These are phyloP conservation scores for Colletotrichum acutatum DNA, from an alignment of 2,329 filamentous ascomycete species.

Conservation along the genomic window DNA sequence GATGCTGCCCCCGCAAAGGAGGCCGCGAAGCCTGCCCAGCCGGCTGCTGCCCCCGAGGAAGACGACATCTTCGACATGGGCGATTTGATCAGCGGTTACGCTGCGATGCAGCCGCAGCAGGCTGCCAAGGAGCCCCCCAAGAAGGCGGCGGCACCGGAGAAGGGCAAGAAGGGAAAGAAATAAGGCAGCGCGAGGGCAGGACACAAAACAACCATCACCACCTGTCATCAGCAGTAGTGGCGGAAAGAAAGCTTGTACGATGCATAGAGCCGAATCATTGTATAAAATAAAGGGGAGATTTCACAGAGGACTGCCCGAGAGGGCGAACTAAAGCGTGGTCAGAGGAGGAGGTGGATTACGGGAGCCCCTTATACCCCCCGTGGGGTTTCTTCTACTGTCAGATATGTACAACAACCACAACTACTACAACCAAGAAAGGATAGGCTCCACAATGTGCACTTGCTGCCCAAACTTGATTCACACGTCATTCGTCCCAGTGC, in stretches of 20 bases:
- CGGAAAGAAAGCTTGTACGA: constrained; percentile 23
- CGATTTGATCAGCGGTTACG: constrained; percentile 65
- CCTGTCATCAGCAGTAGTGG: not conserved
- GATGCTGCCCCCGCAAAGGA: constrained; percentile 38
- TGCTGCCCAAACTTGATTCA: constrained; percentile 12
- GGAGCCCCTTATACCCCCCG: constrained; percentile 15
- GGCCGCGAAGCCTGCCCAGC: constrained; percentile 40
- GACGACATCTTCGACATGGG: constrained; percentile 48
- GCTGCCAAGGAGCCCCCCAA: constrained; percentile 47
- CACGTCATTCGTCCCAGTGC: not conserved
- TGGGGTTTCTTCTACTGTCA: constrained; percentile 35
- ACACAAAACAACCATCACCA: constrained; percentile 39
- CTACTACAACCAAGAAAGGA: constrained; percentile 8
- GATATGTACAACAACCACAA: constrained; percentile 38
- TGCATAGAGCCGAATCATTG: constrained; percentile 6
- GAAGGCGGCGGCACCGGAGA: constrained; percentile 50
- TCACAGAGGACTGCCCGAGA: not conserved
- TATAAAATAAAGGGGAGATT: not conserved
- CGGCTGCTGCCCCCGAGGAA: constrained; percentile 24
- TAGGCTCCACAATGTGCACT: constrained; percentile 24
- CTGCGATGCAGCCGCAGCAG: constrained; percentile 41
- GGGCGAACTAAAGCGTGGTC: not conserved
- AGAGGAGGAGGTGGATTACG: constrained; percentile 28
- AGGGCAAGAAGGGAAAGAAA: constrained; percentile 58
- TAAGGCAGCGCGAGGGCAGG: constrained; percentile 41